Base-by-base conservation (phyloP, 2,329 filamentous ascomycete genomes). In the Coniella vitis region DNA sequence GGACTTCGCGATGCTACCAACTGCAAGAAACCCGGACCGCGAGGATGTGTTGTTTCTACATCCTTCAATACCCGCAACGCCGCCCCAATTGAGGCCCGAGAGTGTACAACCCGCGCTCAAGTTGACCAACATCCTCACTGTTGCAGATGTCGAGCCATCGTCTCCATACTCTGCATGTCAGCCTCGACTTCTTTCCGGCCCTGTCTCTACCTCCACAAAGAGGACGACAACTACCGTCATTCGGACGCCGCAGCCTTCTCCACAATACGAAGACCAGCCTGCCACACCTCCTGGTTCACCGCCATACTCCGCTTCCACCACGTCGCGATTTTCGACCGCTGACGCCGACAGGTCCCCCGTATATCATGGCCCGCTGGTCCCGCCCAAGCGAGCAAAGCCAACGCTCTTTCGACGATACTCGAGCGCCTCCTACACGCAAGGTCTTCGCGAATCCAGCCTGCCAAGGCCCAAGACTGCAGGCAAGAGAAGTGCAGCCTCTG, bases 11-110 rank as follows among this genome's bases (percentile, higher is more conserved):
- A 45, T 40, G 29, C 35, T 43, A 4, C 35, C 35, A 10, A 5
- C 25, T 10, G 36, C 38, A 17, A 39, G 49, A 29, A 60, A 56
- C 17, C 39, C 41, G 12, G 58, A 61, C 13, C 55, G 53, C n/a
- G 65, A 57, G 47, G 16, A 13, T 21, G 38, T 35, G 19, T 31
- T 44, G 2, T 8, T 41, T 22, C 14, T 36, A 4, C 31, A 49
- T n/a, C 37, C 36, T 10, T 16, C 46, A 31, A 29, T 17, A 12
- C 13, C 37, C 4, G 5, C 34, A 7, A 38, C 35, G 16, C 35
- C 32, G 17, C 21, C 38, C 5, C 43, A 39, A 0, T 21, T 51
- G 1, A 22, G 19, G 38, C 36, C 38, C 20, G 32, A 39, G 39
- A 13, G 35, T 19, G 29, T 29, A 14, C n/a, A 36, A n/a, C 37